A percentile compares a stretch with the other conserved stretches of the same genome.
Conservation (phyloP, 495 filamentous ascomycete genomes). For the Pyronema omphalodes region DNA sequence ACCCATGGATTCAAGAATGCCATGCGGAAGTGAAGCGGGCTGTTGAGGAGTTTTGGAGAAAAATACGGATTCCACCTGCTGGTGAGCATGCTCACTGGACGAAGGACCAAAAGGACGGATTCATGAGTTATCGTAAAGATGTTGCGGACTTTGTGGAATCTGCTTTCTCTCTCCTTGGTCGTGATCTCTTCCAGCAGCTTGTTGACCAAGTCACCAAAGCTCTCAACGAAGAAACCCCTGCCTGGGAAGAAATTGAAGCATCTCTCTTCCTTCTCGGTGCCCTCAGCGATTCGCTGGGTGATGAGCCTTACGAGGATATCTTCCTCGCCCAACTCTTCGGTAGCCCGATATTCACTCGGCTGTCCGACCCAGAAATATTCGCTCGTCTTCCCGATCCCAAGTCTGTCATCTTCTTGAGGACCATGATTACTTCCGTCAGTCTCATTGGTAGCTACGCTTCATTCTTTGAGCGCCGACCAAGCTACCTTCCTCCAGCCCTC, state of each 20-base stretch:
- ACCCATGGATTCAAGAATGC: slow-evolving; percentile 28
- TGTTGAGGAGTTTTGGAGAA: slow-evolving; percentile 41
- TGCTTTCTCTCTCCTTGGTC: slow-evolving; percentile 51
- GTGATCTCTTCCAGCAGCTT: slow-evolving; percentile 49
- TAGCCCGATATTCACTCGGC: slow-evolving; percentile 41
- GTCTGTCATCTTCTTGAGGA: too few relatives aligned
- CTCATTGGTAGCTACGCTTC: slow-evolving; percentile 36
- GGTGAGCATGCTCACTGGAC: slow-evolving; percentile 39
- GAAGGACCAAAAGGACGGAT: slow-evolving; percentile 49
- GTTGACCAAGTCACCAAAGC: slow-evolving; percentile 42
- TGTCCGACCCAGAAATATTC: slow-evolving; percentile 26
- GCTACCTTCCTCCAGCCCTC: slow-evolving; percentile 53
- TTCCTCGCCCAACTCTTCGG: slow-evolving; percentile 51
- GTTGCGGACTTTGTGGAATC: slow-evolving; percentile 64
- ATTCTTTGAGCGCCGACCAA: slow-evolving; percentile 59
- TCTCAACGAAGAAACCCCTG: slow-evolving; percentile 29
- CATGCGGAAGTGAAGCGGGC: slow-evolving; percentile 33
- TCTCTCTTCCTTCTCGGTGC: slow-evolving; percentile 59
- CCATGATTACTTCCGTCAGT: too few relatives aligned
- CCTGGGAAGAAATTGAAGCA: slow-evolving; percentile 65
- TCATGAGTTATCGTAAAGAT: slow-evolving; percentile 62
- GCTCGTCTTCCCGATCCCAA: too few relatives aligned
- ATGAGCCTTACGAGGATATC: slow-evolving; percentile 46
- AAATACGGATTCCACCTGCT: slow-evolving; percentile 40
- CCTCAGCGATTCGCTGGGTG: slow-evolving; percentile 54